Percentiles rank a stretch among this genome's conserved stretches.
phyloP scores from a whole-genome alignment of 345 rosid species.

The Brassica cretica region DNA sequence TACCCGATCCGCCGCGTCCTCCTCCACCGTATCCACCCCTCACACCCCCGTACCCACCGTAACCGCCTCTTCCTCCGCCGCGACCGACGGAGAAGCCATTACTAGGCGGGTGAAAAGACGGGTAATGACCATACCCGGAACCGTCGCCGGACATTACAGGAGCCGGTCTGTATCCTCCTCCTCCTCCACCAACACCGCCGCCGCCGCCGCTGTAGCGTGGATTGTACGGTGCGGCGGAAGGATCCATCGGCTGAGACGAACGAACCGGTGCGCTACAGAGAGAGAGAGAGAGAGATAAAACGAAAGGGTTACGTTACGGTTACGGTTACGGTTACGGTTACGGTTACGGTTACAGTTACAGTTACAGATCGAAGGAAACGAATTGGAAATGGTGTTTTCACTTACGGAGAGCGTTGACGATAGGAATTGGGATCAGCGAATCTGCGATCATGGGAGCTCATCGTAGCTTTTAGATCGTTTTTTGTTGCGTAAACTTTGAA shows the following conservation, averaged over 20 bases:
- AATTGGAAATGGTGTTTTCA: neutral
- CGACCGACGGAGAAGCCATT: neutral
- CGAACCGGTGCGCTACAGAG: neutral
- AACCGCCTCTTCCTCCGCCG: neutral
- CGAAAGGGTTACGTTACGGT: neutral
- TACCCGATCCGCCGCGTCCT: neutral
- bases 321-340: too few species aligned
- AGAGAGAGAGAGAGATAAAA: neutral
- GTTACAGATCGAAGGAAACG: neutral
- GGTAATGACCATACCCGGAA: neutral
- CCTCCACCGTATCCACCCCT: neutral
- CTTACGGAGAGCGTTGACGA: neutral
- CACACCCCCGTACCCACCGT: neutral
- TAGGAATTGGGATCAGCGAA: neutral
- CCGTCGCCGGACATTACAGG: neutral
- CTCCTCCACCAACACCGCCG: neutral
- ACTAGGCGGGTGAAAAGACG: neutral
- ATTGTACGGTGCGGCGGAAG: conserved; percentile 1
- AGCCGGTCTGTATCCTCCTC: neutral
- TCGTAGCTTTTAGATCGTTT: neutral
- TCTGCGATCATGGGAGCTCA: neutral
- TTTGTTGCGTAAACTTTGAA: neutral
- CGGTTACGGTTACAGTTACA: neutral
- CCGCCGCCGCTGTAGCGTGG: neutral
- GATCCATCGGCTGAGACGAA: conserved; percentile 1